phyloP scores from a whole-genome alignment of 1,139 yeast species.

The Diutina ranongensis region DNA sequence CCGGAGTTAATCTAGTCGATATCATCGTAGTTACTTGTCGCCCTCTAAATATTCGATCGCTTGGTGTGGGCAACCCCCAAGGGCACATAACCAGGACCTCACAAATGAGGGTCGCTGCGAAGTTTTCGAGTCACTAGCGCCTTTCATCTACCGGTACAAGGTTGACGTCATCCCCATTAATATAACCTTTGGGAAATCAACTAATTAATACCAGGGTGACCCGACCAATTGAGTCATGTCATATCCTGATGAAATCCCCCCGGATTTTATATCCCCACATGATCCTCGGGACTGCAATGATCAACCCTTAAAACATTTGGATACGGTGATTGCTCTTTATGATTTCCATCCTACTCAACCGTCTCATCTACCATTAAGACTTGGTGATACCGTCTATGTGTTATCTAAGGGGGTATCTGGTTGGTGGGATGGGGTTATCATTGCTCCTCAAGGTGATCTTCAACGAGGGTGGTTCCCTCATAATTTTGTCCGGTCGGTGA shows the following conservation, averaged over 20 bases:
- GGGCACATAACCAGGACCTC: too few relatives aligned
- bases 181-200: too few relatives aligned
- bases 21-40: too few relatives aligned
- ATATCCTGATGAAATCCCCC: conserved; percentile 10
- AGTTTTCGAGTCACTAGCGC: too few relatives aligned
- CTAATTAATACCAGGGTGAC: neutral
- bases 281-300: conserved; percentile 7
- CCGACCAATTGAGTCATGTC: conserved; percentile 7
- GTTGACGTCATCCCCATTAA: too few relatives aligned
- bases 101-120: too few relatives aligned
- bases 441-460: conserved; percentile 29
- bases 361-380: conserved; percentile 31
- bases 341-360: conserved; percentile 94
- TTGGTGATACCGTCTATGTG: conserved; percentile 41
- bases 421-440: conserved; percentile 70
- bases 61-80: too few relatives aligned
- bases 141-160: too few relatives aligned
- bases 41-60: too few relatives aligned
- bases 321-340: conserved; percentile 40
- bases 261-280: conserved; percentile 10
- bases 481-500: conserved; percentile 38
- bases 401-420: conserved; percentile 42
- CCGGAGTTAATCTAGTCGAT: too few relatives aligned
- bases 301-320: conserved; percentile 20
- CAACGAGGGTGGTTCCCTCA: conserved; percentile 73